Base-by-base conservation (phyloP, 2,329 filamentous ascomycete genomes). In the Scedosporium minutisporum region DNA sequence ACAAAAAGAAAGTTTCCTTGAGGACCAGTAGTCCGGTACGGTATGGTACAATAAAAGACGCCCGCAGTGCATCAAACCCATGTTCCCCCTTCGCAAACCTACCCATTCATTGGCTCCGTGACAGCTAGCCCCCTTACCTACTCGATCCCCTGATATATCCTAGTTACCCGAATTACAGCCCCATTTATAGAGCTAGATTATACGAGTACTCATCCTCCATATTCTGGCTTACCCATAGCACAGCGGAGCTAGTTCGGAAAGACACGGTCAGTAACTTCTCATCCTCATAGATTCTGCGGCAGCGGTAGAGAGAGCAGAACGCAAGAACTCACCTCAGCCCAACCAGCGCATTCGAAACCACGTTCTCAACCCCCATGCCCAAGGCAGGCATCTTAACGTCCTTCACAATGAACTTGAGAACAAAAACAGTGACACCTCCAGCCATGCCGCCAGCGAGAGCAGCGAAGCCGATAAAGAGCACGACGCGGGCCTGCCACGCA, bases 141-240 rank as follows among this genome's bases (percentile, higher is more conserved):
- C 57, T 5, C 57, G 9, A 46, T 48, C 38, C 38, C 14, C 3
- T 14, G 27, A 60, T 41, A 9, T 12, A 46, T 7, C 6, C 41
- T 18, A 16, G 60, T 4, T 38, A 18, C 21, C 16, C 16, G 16
- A 6, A 10, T 6, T 61, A 33, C 38, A 23, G 3, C 2, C 10
- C 60, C 53, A 53, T 63, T 75, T 72, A 87, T 65, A 88, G 77
- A 64, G 85, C 80, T 67, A 88, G 74, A 72, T 87, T 88, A 73
- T 88, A 88, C 57, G 84, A 81, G 68, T 88, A 88, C 73, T 88
- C 86, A 69, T 88, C 86, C 76, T 88, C 86, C 83, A 88, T 87
- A 69, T 88, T 88, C 78, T 88, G 86, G 74, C 82, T 86, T 62
- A 88, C 74, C 86, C 86, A 88, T 51, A 88, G 78, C 64, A 87